These are phyloP conservation scores for Rhodosporidiobolus odoratus DNA, from an alignment of 768 basidiomycete species.

Conservation along the genomic window DNA sequence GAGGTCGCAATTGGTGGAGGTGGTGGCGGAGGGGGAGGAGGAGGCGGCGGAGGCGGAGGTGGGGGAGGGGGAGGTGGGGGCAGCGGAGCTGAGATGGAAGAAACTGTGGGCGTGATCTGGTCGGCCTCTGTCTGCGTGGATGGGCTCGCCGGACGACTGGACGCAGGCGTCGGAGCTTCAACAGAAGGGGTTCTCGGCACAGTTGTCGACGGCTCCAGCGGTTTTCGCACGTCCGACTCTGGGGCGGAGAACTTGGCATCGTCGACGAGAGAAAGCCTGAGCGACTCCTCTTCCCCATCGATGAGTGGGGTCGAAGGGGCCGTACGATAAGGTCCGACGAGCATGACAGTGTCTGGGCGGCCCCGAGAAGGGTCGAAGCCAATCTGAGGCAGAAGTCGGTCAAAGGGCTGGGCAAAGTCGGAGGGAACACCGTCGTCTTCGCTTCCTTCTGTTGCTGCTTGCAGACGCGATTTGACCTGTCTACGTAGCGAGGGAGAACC, in stretches of 20 bases:
- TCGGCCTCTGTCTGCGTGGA: background rate
- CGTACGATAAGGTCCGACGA: constrained; percentile 20
- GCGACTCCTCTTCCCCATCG: background rate
- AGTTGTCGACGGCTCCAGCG: background rate
- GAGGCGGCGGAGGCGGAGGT: background rate
- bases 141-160: constrained; percentile 9
- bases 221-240: background rate
- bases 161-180: constrained; percentile 2
- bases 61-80: constrained; percentile 21
- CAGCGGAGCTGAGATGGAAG: background rate
- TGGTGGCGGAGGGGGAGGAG: constrained; percentile 33
- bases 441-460: background rate
- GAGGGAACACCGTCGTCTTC: background rate
- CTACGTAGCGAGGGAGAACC: constrained; percentile 6
- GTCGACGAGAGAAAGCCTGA: background rate
- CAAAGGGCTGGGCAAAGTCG: constrained; percentile 1
- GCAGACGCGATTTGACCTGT: background rate
- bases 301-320: constrained; percentile 15
- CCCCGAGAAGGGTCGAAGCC: background rate
- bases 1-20: constrained; percentile 38
- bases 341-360: constrained; percentile 22
- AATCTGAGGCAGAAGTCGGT: constrained; percentile 8
- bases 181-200: constrained; percentile 4
- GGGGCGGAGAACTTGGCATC: background rate
- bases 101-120: background rate